Percentiles rank a stretch among this genome's conserved stretches.
phyloP scores from a whole-genome alignment of 257 asterid species.

The Anisodus acutangulus region DNA sequence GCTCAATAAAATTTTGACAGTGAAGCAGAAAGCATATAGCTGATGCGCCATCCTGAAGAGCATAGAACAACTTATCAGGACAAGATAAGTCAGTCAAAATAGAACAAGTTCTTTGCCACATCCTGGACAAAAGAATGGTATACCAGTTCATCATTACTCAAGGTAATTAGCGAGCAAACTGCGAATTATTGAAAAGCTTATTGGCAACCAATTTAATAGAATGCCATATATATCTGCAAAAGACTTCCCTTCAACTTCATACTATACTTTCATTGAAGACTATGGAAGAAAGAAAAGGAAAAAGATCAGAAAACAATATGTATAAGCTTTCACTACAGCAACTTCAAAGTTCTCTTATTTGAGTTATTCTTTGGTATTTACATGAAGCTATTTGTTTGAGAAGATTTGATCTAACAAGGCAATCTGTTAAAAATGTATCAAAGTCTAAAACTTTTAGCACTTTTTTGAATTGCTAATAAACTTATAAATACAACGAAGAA shows the following conservation, averaged over 20 bases:
- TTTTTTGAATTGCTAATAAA: neutral
- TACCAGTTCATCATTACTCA: neutral
- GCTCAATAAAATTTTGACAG: constrained; percentile 92
- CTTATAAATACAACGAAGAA: neutral
- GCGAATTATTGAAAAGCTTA: neutral
- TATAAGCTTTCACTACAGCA: neutral
- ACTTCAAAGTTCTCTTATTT: neutral
- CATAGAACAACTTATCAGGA: neutral
- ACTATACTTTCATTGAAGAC: neutral
- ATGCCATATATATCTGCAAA: neutral
- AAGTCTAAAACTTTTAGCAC: neutral
- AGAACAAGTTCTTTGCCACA: constrained; percentile 5
- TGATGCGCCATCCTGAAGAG: constrained; percentile 77
- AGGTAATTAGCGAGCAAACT: neutral
- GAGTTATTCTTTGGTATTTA: neutral
- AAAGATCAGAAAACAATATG: neutral
- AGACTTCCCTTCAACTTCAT: constrained; percentile 5
- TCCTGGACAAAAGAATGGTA: constrained; percentile 13
- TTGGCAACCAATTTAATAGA: neutral
- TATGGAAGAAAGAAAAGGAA: neutral
- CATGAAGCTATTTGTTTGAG: neutral
- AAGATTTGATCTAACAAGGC: neutral
- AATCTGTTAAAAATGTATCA: neutral
- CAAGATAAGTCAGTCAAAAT: constrained; percentile 19
- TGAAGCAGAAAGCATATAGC: constrained; percentile 80